These are phyloP conservation scores for Penicillium parvum DNA, from an alignment of 495 filamentous ascomycete genomes.

Conservation along the genomic window DNA sequence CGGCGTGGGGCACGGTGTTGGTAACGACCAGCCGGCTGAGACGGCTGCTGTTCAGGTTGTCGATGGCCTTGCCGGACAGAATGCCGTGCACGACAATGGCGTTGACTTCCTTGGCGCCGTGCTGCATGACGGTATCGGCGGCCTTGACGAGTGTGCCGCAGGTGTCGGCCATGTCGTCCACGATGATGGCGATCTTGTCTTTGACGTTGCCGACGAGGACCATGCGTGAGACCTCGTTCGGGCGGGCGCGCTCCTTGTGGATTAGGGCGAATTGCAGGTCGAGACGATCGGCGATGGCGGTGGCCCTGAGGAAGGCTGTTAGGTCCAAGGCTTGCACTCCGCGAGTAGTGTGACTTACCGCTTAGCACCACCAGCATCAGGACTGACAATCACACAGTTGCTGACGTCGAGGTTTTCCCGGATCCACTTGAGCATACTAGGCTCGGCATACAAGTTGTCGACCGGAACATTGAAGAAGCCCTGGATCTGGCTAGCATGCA, in stretches of 20 bases:
- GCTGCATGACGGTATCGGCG: slow-evolving; percentile 82
- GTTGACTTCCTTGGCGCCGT: slow-evolving; percentile 82
- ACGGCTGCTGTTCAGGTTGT: slow-evolving; percentile 77
- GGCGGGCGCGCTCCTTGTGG: slow-evolving; percentile 93
- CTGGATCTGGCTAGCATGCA: slow-evolving; percentile 59
- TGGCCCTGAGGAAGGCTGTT: slow-evolving; percentile 52
- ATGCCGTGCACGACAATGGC: slow-evolving; percentile 97
- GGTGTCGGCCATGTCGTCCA: slow-evolving; percentile 85
- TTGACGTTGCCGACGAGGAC: slow-evolving; percentile 67
- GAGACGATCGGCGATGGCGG: slow-evolving; percentile 91
- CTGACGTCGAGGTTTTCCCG: slow-evolving; percentile 75
- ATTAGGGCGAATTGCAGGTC: slow-evolving; percentile 97
- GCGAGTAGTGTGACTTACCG: slow-evolving; percentile 50
- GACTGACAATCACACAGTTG: slow-evolving; percentile 92
- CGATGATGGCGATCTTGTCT: slow-evolving; percentile 66
- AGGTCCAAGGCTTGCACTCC: neutral
- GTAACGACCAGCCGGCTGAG: slow-evolving; percentile 83
- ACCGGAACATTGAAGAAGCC: slow-evolving; percentile 99
- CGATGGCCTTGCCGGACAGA: slow-evolving; percentile 84
- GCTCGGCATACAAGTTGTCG: slow-evolving; percentile 95
- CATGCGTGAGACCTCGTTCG: slow-evolving; percentile 96
- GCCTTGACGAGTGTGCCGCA: slow-evolving; percentile 94
- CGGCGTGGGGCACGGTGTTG: slow-evolving; percentile 94
- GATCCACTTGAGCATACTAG: slow-evolving; percentile 87
- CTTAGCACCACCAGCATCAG: slow-evolving; percentile 95